Percentiles rank a stretch among this genome's conserved stretches.
phyloP scores from a whole-genome alignment of 805 yeast genomes.

The Candida sonorensis region DNA sequence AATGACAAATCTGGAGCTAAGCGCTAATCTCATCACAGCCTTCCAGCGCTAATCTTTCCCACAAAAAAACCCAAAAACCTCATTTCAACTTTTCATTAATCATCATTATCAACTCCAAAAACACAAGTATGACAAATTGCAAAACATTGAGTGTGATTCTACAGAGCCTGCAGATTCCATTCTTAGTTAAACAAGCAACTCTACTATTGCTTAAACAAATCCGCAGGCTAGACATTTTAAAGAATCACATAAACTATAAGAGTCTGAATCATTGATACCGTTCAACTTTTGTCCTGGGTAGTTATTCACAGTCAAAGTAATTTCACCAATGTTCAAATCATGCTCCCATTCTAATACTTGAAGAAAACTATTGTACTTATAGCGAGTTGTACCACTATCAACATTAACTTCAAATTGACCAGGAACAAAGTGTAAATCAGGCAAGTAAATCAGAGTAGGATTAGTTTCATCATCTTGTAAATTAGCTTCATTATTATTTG shows the following conservation, averaged over 20 bases:
- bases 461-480: no score
- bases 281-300: no score
- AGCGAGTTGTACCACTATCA: slow-evolving; percentile 43
- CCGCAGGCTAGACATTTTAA: slow-evolving; percentile 32
- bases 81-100: slow-evolving; percentile 1
- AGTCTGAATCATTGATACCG: slow-evolving; percentile 7
- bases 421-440: slow-evolving; percentile 61
- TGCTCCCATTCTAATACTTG: slow-evolving; percentile 73
- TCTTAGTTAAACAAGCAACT: slow-evolving; percentile 9
- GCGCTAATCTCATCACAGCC: no score
- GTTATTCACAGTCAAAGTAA: slow-evolving; percentile 17
- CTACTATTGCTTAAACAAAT: slow-evolving; percentile 12
- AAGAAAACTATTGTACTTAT: slow-evolving; percentile 41
- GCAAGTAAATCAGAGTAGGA: slow-evolving; percentile 63
- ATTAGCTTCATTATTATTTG: no score
- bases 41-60: no score
- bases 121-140: slow-evolving; percentile 11
- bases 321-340: slow-evolving; percentile 22
- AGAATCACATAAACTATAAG: slow-evolving; percentile 9
- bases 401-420: slow-evolving; percentile 43
- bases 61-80: background rate
- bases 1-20: no score
- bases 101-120: slow-evolving; percentile 10
- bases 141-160: slow-evolving; percentile 9
- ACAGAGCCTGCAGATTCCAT: slow-evolving; percentile 26